These are phyloP conservation scores for Rheum nobile DNA, from an alignment of 148 eudicot species.

Conservation along the genomic window DNA sequence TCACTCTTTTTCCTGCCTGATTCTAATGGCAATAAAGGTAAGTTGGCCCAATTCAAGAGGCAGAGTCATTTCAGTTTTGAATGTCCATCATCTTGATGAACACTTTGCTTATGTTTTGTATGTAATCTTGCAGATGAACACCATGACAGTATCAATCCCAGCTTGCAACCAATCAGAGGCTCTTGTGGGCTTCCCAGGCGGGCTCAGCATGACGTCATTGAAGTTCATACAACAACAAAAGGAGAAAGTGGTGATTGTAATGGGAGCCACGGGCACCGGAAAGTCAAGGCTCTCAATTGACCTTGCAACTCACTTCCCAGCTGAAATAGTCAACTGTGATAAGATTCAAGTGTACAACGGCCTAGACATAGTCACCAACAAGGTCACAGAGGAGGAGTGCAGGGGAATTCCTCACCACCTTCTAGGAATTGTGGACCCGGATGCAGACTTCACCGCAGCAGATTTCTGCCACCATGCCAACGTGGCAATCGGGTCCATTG, in stretches of 20 bases:
- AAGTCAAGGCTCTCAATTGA: slow-evolving; percentile 76
- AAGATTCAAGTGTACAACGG: slow-evolving; percentile 79
- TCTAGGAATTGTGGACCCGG: slow-evolving; percentile 35
- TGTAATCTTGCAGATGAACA: slow-evolving; percentile 14
- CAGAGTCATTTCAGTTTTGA: not conserved
- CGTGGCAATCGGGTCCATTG: slow-evolving; percentile 24
- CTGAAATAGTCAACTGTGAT: slow-evolving; percentile 74
- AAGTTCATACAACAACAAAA: slow-evolving; percentile 6
- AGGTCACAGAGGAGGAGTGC: slow-evolving; percentile 49
- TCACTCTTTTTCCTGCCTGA: too few relatives aligned
- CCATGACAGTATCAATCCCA: slow-evolving; percentile 47
- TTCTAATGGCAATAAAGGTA: not conserved
- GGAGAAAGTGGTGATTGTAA: slow-evolving; percentile 64
- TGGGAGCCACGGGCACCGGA: slow-evolving; percentile 91
- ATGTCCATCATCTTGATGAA: too few relatives aligned
- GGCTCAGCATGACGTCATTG: slow-evolving; percentile 12
- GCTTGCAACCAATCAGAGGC: slow-evolving; percentile 54
- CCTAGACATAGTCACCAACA: slow-evolving; percentile 64
- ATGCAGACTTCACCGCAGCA: slow-evolving; percentile 35
- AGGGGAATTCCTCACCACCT: slow-evolving; percentile 72
- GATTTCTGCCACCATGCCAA: slow-evolving; percentile 47
- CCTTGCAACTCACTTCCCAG: slow-evolving; percentile 42
- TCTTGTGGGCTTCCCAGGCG: slow-evolving; percentile 36
- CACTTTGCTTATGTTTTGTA: not conserved
- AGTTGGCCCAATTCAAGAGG: not conserved